Evolutionary conservation across 75 land plant genomes (phyloP), one percentile per base, ranked within the genome.

Genomic region (Cryptomeria japonica): DNA sequence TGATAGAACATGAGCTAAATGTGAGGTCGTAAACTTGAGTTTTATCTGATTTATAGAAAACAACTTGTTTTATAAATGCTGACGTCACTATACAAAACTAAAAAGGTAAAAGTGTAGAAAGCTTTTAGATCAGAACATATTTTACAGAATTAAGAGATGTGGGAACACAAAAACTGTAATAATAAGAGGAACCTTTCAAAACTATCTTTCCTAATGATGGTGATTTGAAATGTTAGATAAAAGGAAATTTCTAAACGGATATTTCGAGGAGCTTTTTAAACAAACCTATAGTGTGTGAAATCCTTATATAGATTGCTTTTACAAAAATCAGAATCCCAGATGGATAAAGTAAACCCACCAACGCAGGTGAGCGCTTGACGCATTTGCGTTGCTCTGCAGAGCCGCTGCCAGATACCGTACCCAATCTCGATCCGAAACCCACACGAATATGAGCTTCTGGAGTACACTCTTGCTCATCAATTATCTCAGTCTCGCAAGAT

Each of bases 331-430:
- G 5, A 58, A 61, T 22, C 28, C 70, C 41, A 56, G 34, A 41
- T 18, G 70, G 55, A 28, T 0, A 56, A 19, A 77, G 80, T 18
- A 15, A 25, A 77, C 75, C 83, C 68, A 96, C 97, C 95, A 91
- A 89, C 77, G 90, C 93, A 83, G 97, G 97, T 0, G 97, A 94
- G 75, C 93, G 92, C 82, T 92, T 91, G 80, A 91, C 80, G 42
- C 94, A 90, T 88, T 96, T 96, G 83, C 72, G 47, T 9, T 90
- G 47, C 34, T 55, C 85, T 31, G 87, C 53, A 13, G 44, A 25
- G 22, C 46, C 34, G n/a, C 58, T 87, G 31, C 61, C 56, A 34
- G 37, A 18, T 32, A 5, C 42, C 34, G 8, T n/a, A 41, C 19
- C 76, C 0, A 31, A 37, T 19, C 31, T 34, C 28, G n/a, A 3